Base-by-base conservation (phyloP, 306 rosid genomes). In the Arachis stenosperma region DNA sequence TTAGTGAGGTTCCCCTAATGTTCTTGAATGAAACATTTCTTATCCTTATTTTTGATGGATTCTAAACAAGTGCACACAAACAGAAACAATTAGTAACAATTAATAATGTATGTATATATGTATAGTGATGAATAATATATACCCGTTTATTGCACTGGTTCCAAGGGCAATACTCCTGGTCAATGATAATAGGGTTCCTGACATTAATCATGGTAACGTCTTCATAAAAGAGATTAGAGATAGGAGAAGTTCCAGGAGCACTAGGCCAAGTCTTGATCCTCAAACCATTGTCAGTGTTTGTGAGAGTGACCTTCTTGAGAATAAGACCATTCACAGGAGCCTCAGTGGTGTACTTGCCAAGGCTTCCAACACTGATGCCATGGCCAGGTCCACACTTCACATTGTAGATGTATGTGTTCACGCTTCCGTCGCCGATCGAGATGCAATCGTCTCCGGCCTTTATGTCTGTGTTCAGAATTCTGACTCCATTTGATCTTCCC, bases 121-220 rank as follows among this genome's bases (percentile, higher is more conserved):
- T 9, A 36, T 12, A 8, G 14, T 33, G 37, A 2, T 33, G 37
- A 33, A 33, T 33, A 33, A 33, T 33, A 4, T 4, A 30, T 79
- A 83, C 88, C 85, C 64, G 3, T 14, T 30, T 50, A 2, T 69
- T 61, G 72, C 91, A 87, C 0, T 69, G 70, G 36, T 82, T 78
- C 73, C 74, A 80, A 6, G 92, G 90, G 73, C 91, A 87, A 30
- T 89, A 85, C 37, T 75, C 84, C 76, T 87, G 91, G 58, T 89
- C 88, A 3, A 85, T 68, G 30, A 87, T 8, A 11, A 89, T 14
- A 0, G 90, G 90, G 53, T 69, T 77, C 5, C 1, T 1, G n/a
- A 87, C 91, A 41, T 83, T 22, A 0, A 10, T 5, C 91, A 89
- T 79, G 44, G 8, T 73, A 47, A 85, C 64, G 52, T 87, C 79